Base-by-base conservation (phyloP, 2,329 filamentous ascomycete genomes). In the Mycosphaerella sp. region DNA sequence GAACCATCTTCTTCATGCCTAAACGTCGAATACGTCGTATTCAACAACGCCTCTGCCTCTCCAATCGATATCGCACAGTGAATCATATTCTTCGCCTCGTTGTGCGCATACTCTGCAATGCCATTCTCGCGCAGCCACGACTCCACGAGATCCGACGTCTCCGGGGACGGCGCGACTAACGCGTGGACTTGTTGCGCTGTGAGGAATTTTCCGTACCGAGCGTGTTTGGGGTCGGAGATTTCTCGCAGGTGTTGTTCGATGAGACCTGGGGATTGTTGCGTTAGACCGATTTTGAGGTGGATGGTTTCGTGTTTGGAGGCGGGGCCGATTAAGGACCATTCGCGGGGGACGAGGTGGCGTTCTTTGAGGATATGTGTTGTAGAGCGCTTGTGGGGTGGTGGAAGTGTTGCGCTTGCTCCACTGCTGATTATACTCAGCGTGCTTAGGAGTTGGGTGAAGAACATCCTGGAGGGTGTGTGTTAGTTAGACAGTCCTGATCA, bases 51-150 rank as follows among this genome's bases (percentile, higher is more conserved):
- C 60, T 82, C 79, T 0, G 75, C 73, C 30, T 70, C 62, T 34
- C 70, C 66, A 12, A 82, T 70, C 1, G 78, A 74, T 6, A 82
- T 64, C 18, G 71, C 66, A 6, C 81, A 69, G 10, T 71, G 73
- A 53, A 82, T 73, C 78, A 79, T 81, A 57, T 81, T 79, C 59
- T 75, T 76, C 36, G 79, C 76, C 0, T 76, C 68, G 59, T 71
- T 79, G 64, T 79, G 77, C 7, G 66, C 61, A 12, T 64, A 56
- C 7, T 66, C 55, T 10, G 64, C 62, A 42, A 82, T 73, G 43
- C 73, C 78, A 62, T 79, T 74, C 53, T 75, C 74, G 18, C 63
- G 62, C 10, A 83, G 70, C 79, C 79, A 82, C 41, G 78, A 73
- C 43, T 77, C 73, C 3, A 82, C 75, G 14, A 77, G 69, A 27